phyloP scores from a whole-genome alignment of 225 moss, liverwort and hornwort species.

The Physcomitrellopsis africana region DNA sequence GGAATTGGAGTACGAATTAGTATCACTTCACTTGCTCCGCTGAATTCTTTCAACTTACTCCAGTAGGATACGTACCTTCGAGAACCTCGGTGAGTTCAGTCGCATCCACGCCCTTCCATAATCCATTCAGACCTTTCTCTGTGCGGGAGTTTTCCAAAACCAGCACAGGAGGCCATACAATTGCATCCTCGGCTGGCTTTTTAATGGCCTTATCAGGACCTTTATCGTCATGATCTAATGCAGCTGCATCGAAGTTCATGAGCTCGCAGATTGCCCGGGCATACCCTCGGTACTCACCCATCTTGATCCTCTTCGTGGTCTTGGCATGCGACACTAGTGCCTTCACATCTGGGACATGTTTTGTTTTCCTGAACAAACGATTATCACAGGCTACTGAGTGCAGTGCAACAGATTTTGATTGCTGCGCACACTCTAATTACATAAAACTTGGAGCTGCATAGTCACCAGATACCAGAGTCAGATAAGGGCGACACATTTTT shows the following conservation, averaged over 20 bases:
- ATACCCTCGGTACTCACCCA: slow-evolving; percentile 66
- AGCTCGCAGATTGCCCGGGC: slow-evolving; percentile 63
- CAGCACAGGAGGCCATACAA: slow-evolving; percentile 59
- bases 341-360: slow-evolving; percentile 59
- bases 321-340: slow-evolving; percentile 59
- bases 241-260: slow-evolving; percentile 54
- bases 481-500: neutral
- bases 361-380: slow-evolving; percentile 50
- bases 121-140: slow-evolving; percentile 49
- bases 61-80: slow-evolving; percentile 39
- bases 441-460: slow-evolving; percentile 10
- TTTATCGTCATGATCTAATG: slow-evolving; percentile 44
- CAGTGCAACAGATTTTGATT: slow-evolving; percentile 17
- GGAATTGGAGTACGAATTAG: slow-evolving; percentile 16
- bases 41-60: neutral
- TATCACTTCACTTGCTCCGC: too few species aligned
- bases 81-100: slow-evolving; percentile 56
- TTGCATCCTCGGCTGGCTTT: slow-evolving; percentile 39
- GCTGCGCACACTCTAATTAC: slow-evolving; percentile 28
- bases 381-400: slow-evolving; percentile 20
- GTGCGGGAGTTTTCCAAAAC: slow-evolving; percentile 65
- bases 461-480: slow-evolving; percentile 3
- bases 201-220: slow-evolving; percentile 33
- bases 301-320: slow-evolving; percentile 63
- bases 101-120: slow-evolving; percentile 51